These are phyloP conservation scores for Suhomyces taliae DNA, from an alignment of 1,139 yeast genomes.

Conservation along the genomic window DNA sequence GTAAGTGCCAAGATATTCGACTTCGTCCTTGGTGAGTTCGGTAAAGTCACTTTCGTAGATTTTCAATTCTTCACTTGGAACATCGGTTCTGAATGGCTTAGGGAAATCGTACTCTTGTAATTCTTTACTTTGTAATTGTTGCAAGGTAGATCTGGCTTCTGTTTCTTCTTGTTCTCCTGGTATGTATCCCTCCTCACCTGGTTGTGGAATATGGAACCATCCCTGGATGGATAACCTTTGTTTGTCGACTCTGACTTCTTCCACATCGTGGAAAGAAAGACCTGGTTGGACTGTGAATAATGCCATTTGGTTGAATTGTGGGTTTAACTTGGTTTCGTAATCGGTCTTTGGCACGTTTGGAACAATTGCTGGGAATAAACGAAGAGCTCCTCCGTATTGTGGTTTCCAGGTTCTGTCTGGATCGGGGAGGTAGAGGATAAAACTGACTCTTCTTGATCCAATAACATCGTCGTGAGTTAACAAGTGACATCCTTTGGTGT, in stretches of 20 bases:
- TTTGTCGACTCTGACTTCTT: slow-evolving; percentile 88
- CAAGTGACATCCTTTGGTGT: slow-evolving; percentile 90
- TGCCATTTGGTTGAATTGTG: slow-evolving; percentile 94
- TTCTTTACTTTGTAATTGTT: slow-evolving; percentile 75
- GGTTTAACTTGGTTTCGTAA: slow-evolving; percentile 66
- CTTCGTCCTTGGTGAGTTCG: slow-evolving; percentile 35
- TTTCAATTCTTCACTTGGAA: slow-evolving; percentile 30
- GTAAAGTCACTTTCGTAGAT: slow-evolving; percentile 20
- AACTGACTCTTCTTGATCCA: slow-evolving; percentile 91
- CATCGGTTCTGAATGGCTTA: slow-evolving; percentile 43
- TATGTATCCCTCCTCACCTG: slow-evolving; percentile 81
- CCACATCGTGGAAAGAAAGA: slow-evolving; percentile 94
- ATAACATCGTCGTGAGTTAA: slow-evolving; percentile 97
- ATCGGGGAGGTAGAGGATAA: slow-evolving; percentile 87
- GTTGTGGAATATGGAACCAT: slow-evolving; percentile 98
- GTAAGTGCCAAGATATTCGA: slow-evolving; percentile 47
- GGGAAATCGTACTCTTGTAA: slow-evolving; percentile 84
- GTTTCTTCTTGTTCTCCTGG: slow-evolving; percentile 78
- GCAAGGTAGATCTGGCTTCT: slow-evolving; percentile 75
- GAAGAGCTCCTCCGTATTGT: slow-evolving; percentile 87
- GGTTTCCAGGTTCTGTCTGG: slow-evolving; percentile 88
- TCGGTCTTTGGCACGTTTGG: slow-evolving; percentile 92
- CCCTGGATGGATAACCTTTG: slow-evolving; percentile 94
- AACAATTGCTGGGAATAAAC: slow-evolving; percentile 81
- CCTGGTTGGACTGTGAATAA: slow-evolving; percentile 97